Evolutionary conservation across 139 green algal genomes (phyloP).

Genomic region (Pleodorina starrii): DNA sequence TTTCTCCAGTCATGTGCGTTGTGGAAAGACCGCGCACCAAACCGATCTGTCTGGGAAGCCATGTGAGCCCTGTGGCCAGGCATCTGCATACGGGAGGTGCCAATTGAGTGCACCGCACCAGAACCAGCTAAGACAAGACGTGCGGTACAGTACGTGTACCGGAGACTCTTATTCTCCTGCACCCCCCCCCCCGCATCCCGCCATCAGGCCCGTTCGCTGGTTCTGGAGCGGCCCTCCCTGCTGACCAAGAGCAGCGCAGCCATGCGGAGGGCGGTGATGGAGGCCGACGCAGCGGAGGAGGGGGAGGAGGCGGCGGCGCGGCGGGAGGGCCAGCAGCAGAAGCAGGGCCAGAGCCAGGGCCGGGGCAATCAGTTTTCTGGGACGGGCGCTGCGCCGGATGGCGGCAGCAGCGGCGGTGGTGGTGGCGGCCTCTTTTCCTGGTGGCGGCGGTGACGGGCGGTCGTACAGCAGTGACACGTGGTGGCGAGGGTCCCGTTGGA

Average conservation of each 20-base stretch:
- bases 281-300: conserved; percentile 14
- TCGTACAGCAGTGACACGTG: no score
- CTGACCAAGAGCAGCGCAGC: conserved; percentile 23
- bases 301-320: background rate
- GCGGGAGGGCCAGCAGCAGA: no score
- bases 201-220: background rate
- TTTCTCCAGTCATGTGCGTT: background rate
- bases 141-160: background rate
- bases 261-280: conserved; percentile 27
- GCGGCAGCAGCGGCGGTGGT: no score
- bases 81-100: background rate
- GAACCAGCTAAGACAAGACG: background rate
- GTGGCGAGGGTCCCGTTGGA: no score
- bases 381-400: no score
- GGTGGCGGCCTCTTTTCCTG: no score
- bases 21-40: background rate
- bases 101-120: background rate
- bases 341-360: no score
- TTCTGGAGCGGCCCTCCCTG: conserved; percentile 4
- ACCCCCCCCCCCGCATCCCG: background rate
- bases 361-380: no score
- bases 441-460: no score
- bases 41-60: background rate
- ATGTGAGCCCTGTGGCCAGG: background rate
- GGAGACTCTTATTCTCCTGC: background rate